Evolutionary conservation across 148 eudicot species (phyloP), one percentile per base, ranked within the genome.

Genomic region (Dianthus caryophyllus): DNA sequence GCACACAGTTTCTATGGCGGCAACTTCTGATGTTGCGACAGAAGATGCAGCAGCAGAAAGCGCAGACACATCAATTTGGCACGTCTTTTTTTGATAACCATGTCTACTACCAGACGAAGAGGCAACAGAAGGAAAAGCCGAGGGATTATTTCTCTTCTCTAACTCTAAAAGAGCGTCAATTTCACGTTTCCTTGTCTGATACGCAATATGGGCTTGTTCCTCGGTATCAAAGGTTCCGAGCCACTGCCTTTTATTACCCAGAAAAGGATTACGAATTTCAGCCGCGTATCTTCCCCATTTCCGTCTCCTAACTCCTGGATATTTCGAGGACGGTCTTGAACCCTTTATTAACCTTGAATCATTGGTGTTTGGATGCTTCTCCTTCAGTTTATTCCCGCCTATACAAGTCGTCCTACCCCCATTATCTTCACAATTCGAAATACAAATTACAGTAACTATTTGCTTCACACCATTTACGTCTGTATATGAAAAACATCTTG

Each of bases 221-320:
- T 24, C 79, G 5, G 73, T 75, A n/a, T 58, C n/a, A 46, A 25
- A 79, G 26, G 76, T 75, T 20, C 82, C 82, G 24, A 75, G 76
- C 79, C 82, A 79, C 21, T 48, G 5, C 31, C 81, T 64, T 73
- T 60, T 27, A 22, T 62, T 59, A 16, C 43, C 33, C 17, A 36
- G 21, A 6, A 64, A 16, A 17, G 83, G 83, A 66, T 73, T 62
- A 10, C 80, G 74, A 61, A 80, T 80, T 36, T 80, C 83, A 20
- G 80, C 69, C 1, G 83, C 80, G 51, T 44, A 80, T 61, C 55
- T 80, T 44, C 83, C 83, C 76, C 71, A 76, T 18, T 53, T 33
- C 31, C 79, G 63, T 46, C 3, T 72, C 75, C 83, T 64, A 54
- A 80, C 80, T 33, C 83, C 83, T n/a, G 2, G 60, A 30, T 67